Evolutionary conservation across 805 yeast genomes (phyloP).

Genomic region (Blastobotrys terrestris): DNA sequence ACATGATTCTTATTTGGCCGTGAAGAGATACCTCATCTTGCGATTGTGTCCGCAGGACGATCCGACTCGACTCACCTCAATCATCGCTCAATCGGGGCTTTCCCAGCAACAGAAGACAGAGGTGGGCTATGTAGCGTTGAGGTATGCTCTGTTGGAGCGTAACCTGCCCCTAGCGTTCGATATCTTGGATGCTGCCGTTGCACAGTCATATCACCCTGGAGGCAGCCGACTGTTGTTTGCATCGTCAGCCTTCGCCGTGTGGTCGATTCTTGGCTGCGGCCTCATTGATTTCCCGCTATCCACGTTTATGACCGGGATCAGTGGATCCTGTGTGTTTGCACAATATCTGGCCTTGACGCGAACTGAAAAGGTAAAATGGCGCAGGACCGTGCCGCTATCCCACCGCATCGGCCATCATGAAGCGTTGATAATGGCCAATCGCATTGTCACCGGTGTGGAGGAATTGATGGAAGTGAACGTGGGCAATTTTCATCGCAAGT

Average conservation of each 20-base stretch:
- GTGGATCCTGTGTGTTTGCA: neutral
- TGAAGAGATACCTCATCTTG: neutral
- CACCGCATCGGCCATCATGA: neutral
- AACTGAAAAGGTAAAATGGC: neutral
- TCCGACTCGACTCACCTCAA: neutral
- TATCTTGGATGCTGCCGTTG: neutral
- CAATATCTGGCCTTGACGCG: neutral
- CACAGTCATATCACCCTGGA: no score
- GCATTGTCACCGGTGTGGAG: slow-evolving; percentile 20
- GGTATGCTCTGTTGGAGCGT: neutral
- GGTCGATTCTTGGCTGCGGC: neutral
- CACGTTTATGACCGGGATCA: neutral
- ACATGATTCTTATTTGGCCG: neutral
- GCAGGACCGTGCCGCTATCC: neutral
- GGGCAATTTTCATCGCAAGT: slow-evolving; percentile 8
- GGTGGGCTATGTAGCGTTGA: neutral
- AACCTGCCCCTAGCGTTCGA: neutral
- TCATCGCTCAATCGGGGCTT: neutral
- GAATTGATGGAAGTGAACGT: slow-evolving; percentile 13
- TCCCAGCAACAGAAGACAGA: neutral
- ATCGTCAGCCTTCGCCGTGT: neutral
- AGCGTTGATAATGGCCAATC: slow-evolving; percentile 4
- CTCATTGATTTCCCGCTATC: neutral
- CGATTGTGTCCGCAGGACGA: neutral
- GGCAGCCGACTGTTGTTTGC: neutral